phyloP scores from a whole-genome alignment of 2,329 filamentous ascomycete genomes.

The Colletotrichum tanaceti region DNA sequence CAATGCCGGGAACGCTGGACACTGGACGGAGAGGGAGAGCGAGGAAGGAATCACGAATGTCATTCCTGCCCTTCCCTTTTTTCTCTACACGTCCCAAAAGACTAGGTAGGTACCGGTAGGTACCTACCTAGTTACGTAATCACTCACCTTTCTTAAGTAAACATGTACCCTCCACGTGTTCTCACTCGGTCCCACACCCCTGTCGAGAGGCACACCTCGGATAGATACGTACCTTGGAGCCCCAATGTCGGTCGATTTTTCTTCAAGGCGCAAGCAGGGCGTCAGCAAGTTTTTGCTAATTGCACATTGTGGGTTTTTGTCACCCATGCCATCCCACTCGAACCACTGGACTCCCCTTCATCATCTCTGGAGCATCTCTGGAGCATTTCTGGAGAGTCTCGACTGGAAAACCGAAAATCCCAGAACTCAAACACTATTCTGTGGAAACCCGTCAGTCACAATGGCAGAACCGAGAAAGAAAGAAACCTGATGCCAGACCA shows the following conservation, averaged over 20 bases:
- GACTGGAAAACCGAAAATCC: background rate
- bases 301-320: constrained; percentile 7
- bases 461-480: background rate
- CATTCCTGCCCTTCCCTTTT: too few species aligned
- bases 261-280: constrained; percentile 20
- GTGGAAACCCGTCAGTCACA: constrained; percentile 5
- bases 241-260: background rate
- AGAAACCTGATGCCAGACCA: too few species aligned
- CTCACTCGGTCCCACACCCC: background rate
- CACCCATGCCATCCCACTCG: constrained; percentile 11
- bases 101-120: too few species aligned
- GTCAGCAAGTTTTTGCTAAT: constrained; percentile 26
- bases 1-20: too few species aligned
- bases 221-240: background rate
- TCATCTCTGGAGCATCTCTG: background rate
- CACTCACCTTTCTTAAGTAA: too few species aligned
- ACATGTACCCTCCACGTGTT: constrained; percentile 5
- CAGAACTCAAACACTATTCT: constrained; percentile 3
- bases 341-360: too few species aligned
- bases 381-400: background rate
- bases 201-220: background rate
- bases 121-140: too few species aligned
- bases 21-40: too few species aligned
- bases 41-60: too few species aligned
- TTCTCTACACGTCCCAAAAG: too few species aligned